Percentiles rank a stretch among this genome's conserved stretches.
These are phyloP conservation scores for Paecilomyces niveus DNA, from an alignment of 2,329 filamentous ascomycete species.

Conservation along the genomic window DNA sequence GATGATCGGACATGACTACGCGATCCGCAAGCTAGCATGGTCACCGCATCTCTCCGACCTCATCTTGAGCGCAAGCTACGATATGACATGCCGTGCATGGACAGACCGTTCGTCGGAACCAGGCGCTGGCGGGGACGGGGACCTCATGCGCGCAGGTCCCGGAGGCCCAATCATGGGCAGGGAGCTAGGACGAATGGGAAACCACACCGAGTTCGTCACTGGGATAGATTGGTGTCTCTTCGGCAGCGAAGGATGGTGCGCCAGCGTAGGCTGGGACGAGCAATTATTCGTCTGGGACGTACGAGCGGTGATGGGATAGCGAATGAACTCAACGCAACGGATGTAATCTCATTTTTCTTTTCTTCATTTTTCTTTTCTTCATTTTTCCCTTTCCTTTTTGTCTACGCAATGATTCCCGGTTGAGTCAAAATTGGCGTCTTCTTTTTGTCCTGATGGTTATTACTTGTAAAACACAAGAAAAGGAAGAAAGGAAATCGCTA, in stretches of 20 bases:
- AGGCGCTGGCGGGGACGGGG: constrained; percentile 28
- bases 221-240: constrained; percentile 98
- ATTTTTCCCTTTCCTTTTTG: background rate
- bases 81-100: constrained; percentile 97
- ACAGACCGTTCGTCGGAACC: constrained; percentile 58
- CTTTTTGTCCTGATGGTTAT: background rate
- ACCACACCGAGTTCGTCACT: constrained; percentile 91
- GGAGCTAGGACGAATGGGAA: constrained; percentile 80
- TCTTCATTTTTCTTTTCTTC: constrained; percentile 4
- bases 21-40: constrained; percentile 79
- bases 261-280: constrained; percentile 92
- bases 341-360: constrained; percentile 8
- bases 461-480: background rate
- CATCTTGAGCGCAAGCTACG: constrained; percentile 83
- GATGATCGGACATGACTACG: constrained; percentile 83
- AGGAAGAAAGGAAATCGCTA: background rate
- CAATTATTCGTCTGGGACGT: constrained; percentile 88
- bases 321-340: background rate
- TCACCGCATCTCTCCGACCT: constrained; percentile 89
- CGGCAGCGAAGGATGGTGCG: constrained; percentile 90
- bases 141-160: constrained; percentile 33
- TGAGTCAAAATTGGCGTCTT: background rate
- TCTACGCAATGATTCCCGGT: background rate
- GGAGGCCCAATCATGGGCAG: constrained; percentile 47
- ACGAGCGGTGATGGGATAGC: constrained; percentile 50